Percentiles rank a stretch among this genome's conserved stretches.
These are phyloP conservation scores for Macrolepiota albuminosa DNA, from an alignment of 768 basidiomycete genomes.

Conservation along the genomic window DNA sequence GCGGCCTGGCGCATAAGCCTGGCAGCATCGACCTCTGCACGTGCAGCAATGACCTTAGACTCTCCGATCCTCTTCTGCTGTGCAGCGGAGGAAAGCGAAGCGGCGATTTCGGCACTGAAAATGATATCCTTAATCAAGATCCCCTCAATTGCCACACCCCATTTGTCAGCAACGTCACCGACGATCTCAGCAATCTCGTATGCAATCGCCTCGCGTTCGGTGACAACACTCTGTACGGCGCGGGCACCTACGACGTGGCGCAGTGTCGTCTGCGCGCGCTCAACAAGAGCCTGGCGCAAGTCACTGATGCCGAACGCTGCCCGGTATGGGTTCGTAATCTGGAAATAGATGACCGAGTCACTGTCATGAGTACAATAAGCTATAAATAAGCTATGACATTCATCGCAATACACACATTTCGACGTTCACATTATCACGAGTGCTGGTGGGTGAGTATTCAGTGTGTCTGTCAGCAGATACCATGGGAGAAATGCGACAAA, in stretches of 20 bases:
- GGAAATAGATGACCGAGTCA: slow-evolving; percentile 92
- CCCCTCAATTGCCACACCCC: slow-evolving; percentile 96
- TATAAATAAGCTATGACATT: background rate
- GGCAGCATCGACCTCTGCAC: slow-evolving; percentile 93
- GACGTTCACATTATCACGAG: slow-evolving; percentile 94
- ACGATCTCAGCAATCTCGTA: slow-evolving; percentile 97
- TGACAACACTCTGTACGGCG: slow-evolving; percentile 92
- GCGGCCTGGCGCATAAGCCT: slow-evolving; percentile 96
- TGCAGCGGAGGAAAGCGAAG: slow-evolving; percentile 89
- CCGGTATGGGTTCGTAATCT: slow-evolving; percentile 85
- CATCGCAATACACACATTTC: slow-evolving; percentile 60
- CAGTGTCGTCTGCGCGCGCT: slow-evolving; percentile 90
- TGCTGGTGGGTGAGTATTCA: slow-evolving; percentile 33
- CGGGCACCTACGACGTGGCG: slow-evolving; percentile 97
- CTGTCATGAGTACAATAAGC: slow-evolving; percentile 31
- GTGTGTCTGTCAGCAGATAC: background rate
- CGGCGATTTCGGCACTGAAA: slow-evolving; percentile 86
- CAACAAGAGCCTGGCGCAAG: slow-evolving; percentile 78
- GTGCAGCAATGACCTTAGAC: slow-evolving; percentile 92
- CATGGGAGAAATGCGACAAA: slow-evolving; percentile 16
- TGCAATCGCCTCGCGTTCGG: slow-evolving; percentile 94
- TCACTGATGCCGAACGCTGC: slow-evolving; percentile 93
- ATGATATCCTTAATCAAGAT: slow-evolving; percentile 95
- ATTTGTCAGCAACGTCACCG: slow-evolving; percentile 86
- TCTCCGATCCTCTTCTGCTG: slow-evolving; percentile 98